Evolutionary conservation across 106 monocot species (phyloP).

Genomic region (Platanthera zijinensis): DNA sequence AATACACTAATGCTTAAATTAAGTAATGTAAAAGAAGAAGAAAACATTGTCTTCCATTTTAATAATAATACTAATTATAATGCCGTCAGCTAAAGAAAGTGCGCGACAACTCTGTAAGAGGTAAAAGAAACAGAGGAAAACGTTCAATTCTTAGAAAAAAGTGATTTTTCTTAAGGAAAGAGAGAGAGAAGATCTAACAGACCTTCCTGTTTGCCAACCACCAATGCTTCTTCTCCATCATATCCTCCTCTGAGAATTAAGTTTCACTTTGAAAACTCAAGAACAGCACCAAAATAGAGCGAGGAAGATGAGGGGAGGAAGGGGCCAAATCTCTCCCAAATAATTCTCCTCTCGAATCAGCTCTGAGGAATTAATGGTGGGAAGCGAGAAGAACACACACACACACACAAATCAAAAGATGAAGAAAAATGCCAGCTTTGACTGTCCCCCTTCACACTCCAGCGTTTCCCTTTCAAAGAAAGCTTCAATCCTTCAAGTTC

Average conservation of each 20-base stretch:
- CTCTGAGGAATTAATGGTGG: slow-evolving; percentile 1
- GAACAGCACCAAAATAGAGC: neutral
- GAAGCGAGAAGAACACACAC: neutral
- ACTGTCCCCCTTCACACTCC: slow-evolving; percentile 24
- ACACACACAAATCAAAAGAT: neutral
- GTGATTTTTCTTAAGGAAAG: neutral
- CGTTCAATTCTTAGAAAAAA: neutral
- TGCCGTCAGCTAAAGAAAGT: too few species aligned
- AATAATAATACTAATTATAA: neutral
- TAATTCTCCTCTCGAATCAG: neutral
- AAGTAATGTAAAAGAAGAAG: neutral
- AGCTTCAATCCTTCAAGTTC: slow-evolving; percentile 79
- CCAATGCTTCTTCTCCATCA: slow-evolving; percentile 62
- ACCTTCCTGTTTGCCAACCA: slow-evolving; percentile 77
- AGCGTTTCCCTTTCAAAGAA: slow-evolving; percentile 63
- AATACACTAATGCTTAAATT: too few species aligned
- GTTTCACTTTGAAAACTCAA: neutral
- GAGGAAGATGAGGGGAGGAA: neutral
- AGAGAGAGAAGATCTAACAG: neutral
- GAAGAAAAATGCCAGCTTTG: slow-evolving; percentile 46
- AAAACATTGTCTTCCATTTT: neutral
- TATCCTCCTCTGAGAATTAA: slow-evolving; percentile 7
- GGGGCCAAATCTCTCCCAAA: neutral
- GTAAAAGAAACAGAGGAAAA: too few species aligned
- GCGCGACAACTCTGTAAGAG: too few species aligned